Base-by-base conservation (phyloP, 768 basidiomycete species). In the Myochromella boudieri region DNA sequence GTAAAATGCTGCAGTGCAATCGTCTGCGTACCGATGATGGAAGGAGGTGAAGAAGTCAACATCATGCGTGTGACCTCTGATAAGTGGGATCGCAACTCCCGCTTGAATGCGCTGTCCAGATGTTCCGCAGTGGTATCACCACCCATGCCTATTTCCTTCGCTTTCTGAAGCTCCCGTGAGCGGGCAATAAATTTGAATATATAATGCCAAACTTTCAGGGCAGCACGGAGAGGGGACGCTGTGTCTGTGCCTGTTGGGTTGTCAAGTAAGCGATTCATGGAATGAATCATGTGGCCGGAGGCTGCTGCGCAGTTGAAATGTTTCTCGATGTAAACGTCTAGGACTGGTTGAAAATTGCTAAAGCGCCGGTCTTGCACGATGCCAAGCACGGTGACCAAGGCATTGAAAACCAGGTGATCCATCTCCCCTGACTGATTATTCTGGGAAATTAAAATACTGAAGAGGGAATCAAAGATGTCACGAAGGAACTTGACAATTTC, bases 11-110 rank as follows among this genome's bases (percentile, higher is more conserved):
- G 92, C 10, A 97, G 73, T 4, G 93, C 93, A 49, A 95, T 85
- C 1, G 92, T 93, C 61, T 98, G 95, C 2, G 95, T 95, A 41
- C 95, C 95, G 39, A 98, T 92, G 63, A 97, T 87, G n/a, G 88
- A 82, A 4, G 84, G 76, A 0, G 92, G 93, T 2, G 82, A 75
- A 0, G 79, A 75, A 1, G 78, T 80, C 0, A 83, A 76, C 95
- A 98, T 95, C 82, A 98, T 86, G 36, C 81, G 75, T 56, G 91
- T 95, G 48, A 97, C 82, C 55, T 90, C 87, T 2, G 70, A 66
- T 8, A 98, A 72, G 61, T 97, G 87, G 3, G 81, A 69, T 14
- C 80, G 78, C 22, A 95, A 66, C 53, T 97, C 95, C 28, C 82
- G 78, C 65, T 90, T 90, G 75, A 97, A 97, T 0, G 78, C 80